Evolutionary conservation across 2,329 filamentous ascomycete genomes (phyloP), one percentile per base, ranked within the genome.

Genomic region (Dactylellina leptospora): DNA sequence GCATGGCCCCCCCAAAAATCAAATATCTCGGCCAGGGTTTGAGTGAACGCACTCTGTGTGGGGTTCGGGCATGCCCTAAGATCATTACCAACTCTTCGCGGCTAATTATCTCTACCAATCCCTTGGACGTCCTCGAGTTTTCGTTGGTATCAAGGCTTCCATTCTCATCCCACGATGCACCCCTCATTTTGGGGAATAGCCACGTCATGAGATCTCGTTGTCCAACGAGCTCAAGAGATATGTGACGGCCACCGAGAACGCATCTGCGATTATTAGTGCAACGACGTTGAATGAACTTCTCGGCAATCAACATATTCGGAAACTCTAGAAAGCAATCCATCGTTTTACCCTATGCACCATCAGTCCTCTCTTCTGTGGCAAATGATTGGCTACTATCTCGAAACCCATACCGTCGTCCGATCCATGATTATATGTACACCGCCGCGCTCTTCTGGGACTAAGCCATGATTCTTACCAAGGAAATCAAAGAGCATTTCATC

Each of bases 1-100:
- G n/a, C n/a, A n/a, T n/a, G n/a, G n/a, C n/a, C n/a, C n/a, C n/a
- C n/a, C n/a, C n/a, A n/a, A n/a, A n/a, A n/a, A n/a, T n/a, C n/a
- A n/a, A n/a, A n/a, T n/a, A n/a, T n/a, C n/a, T n/a, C n/a, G n/a
- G n/a, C 47, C 13, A n/a, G 36, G 36, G 36, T 18, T 20, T 38
- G 10, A 42, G 13, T 61, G 4, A 18, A 83, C 85, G 81, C 80
- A 88, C 87, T n/a, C 86, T 84, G 64, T 85, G 82, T 1, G 86
- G 85, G 1, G 83, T 82, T 76, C 89, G 86, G 2, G 86, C 85
- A 77, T 88, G 86, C 80, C 88, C 88, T 60, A 84, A 81, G 8
- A 89, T 81, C 84, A 88, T 85, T 0, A 83, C 82, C 81, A 89
- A 83, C 78, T 89, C 87, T 77, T 89, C 87, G 23, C 82, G 81